Conservation (phyloP, 164 flowering plant genomes). For the Paratinospora sagittata region DNA sequence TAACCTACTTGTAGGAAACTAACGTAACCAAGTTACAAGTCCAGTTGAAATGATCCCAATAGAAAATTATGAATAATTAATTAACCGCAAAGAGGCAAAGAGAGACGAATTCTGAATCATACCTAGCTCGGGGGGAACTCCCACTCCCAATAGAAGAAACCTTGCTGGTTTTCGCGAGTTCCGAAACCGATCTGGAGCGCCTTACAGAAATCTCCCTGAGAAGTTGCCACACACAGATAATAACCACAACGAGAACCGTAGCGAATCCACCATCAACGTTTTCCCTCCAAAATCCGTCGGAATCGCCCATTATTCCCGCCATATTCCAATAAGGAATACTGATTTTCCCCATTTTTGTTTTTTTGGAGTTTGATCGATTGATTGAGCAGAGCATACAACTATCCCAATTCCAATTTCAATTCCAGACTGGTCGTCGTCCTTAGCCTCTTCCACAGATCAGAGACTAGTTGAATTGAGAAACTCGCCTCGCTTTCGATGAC, state of each 20-base stretch:
- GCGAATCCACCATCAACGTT: conserved; percentile 30
- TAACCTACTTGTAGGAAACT: not conserved
- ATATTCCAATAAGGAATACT: not conserved
- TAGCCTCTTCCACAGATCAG: too few species aligned
- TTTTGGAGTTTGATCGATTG: too few species aligned
- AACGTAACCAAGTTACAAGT: not conserved
- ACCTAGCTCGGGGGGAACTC: conserved; percentile 4
- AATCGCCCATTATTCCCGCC: conserved; percentile 13
- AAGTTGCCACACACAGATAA: conserved; percentile 28
- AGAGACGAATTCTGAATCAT: not conserved
- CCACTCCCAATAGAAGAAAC: not conserved
- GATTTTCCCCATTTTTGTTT: not conserved
- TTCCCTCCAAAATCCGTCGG: conserved; percentile 29
- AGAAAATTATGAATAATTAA: too few species aligned
- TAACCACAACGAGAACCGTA: conserved; percentile 26
- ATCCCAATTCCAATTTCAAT: too few species aligned
- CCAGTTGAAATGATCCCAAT: too few species aligned
- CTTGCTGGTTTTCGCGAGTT: not conserved
- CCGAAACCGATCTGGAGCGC: conserved; percentile 5
- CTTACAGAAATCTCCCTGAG: conserved; percentile 2
- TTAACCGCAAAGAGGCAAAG: not conserved
- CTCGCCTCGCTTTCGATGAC: too few species aligned
- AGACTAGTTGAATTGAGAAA: too few species aligned
- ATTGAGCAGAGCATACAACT: too few species aligned
- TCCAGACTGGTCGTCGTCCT: too few species aligned